phyloP scores from a whole-genome alignment of 2,329 filamentous ascomycete genomes.

The Cladophialophora exuberans region DNA sequence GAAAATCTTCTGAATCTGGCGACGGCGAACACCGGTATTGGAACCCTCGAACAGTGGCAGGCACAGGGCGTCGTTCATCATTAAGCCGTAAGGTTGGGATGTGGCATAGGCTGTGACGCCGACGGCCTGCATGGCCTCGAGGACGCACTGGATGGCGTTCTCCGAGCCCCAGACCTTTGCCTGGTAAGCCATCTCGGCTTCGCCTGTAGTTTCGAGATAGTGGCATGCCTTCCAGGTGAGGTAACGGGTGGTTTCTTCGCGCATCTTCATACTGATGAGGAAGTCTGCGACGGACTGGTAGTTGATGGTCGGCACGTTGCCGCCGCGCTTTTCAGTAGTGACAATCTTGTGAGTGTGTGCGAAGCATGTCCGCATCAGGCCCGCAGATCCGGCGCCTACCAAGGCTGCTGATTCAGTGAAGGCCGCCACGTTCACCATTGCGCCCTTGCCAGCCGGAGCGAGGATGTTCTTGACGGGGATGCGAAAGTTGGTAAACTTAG shows the following conservation, averaged over 20 bases:
- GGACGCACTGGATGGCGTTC: constrained; percentile 50
- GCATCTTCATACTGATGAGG: constrained; percentile 57
- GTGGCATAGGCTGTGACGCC: constrained; percentile 48
- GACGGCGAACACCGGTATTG: constrained; percentile 3
- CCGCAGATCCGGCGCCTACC: constrained; percentile 58
- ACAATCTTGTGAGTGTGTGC: constrained; percentile 56
- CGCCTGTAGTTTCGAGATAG: constrained; percentile 47
- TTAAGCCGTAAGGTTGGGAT: neutral
- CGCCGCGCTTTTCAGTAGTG: constrained; percentile 51
- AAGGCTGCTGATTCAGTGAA: constrained; percentile 53
- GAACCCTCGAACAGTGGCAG: constrained; percentile 8
- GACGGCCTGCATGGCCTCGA: constrained; percentile 55
- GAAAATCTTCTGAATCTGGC: constrained; percentile 14
- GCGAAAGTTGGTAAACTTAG: constrained; percentile 51
- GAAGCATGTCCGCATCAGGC: constrained; percentile 57
- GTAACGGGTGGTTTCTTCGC: constrained; percentile 51
- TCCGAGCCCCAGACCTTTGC: constrained; percentile 58
- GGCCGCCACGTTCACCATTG: constrained; percentile 45
- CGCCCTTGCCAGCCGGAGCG: constrained; percentile 30
- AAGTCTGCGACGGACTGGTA: constrained; percentile 56
- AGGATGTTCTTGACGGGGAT: constrained; percentile 54
- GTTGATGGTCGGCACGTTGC: constrained; percentile 49
- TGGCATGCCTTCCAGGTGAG: constrained; percentile 58
- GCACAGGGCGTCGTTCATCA: constrained; percentile 6
- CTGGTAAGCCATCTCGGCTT: constrained; percentile 52